Base-by-base conservation (phyloP, 2,329 filamentous ascomycete species). In the Aspergillus quadrilineatus region DNA sequence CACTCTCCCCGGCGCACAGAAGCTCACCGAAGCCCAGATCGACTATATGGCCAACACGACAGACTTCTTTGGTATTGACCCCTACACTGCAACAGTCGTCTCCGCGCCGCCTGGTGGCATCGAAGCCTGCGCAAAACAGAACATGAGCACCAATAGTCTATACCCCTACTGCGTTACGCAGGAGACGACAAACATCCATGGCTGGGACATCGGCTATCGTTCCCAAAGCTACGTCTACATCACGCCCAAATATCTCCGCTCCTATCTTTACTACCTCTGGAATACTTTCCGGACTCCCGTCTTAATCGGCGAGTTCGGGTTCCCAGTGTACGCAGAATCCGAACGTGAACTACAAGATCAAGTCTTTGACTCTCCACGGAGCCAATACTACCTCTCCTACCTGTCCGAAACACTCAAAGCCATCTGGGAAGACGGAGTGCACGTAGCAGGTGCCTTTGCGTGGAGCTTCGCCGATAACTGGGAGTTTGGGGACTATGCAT, bases 141-240 rank as follows among this genome's bases (percentile, higher is more conserved):
- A 85, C 63, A 22, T 22, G 3, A 61, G 67, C 1, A 22, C 64
- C 5, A 75, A 79, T 30, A 62, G 77, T 0, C 70, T 79, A 7
- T 79, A 76, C 17, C 84, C 83, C 0, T 79, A 79, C 58, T 86
- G 83, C 60, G 81, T 82, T 1, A 76, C 74, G 0, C 77, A 81
- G 55, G 76, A 75, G 9, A 78, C 72, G 0, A 71, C 67, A 1
- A 80, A 80, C 39, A 67, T 73, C 1, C 78, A 78, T 30, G 82
- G 82, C 2, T 86, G 84, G 84, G 74, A 81, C 61, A 81, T 85
- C 48, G 84, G 84, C 17, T 84, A 85, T 59, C 73, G 77, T 10
- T 83, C 81, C 2, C 72, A 82, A 34, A 75, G 75, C 2, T 84
- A 85, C 63, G 78, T 82, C n/a, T 85, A 85, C 68, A 80, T 81